Evolutionary conservation across 352 stramenopile genomes (phyloP), one percentile per base, ranked within the genome.

Genomic region (Pythium oligandrum): DNA sequence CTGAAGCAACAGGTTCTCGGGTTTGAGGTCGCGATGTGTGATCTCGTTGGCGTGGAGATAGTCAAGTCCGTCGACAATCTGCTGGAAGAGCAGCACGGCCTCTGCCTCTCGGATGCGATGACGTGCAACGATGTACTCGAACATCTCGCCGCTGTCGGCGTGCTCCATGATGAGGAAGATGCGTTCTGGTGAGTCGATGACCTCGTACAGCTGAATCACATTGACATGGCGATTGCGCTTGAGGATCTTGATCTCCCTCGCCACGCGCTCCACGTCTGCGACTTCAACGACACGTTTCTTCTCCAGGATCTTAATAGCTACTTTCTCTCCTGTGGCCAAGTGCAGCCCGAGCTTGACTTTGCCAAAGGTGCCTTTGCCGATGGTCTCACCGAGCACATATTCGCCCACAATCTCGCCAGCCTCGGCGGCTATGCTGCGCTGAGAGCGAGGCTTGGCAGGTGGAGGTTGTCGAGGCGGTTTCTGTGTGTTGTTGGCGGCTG

Each of bases 111-210:
- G 69, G 36, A 97, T 79, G 5, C 83, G 78, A 40, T 93, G 77
- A 50, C 95, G 79, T 5, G 80, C 62, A n/a, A 98, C 91, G 54
- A 98, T 98, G 64, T 97, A 97, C 66, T 97, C 86, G 59, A 97
- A 98, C 70, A 98, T 88, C 57, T 98, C 89, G 37, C 85, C 88
- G 10, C 84, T 86, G 54, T 97, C 89, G 26, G 88, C 70, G 67
- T 90, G 85, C 57, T 98, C 93, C 86, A 97, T 97, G 56, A 98
- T 94, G 3, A 98, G 65, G 48, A 95, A 97, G 45, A 98, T 97
- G 30, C 73, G 67, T 40, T 82, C 79, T 4, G 73, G 73, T 11
- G 84, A 86, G 65, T 97, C 86, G 34, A 97, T 76, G 3, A 97
- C 88, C 61, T 97, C 85, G 54, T 91, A 96, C 9, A 96, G 63